phyloP scores from a whole-genome alignment of 257 asterid genomes.

The Plantago ovata region DNA sequence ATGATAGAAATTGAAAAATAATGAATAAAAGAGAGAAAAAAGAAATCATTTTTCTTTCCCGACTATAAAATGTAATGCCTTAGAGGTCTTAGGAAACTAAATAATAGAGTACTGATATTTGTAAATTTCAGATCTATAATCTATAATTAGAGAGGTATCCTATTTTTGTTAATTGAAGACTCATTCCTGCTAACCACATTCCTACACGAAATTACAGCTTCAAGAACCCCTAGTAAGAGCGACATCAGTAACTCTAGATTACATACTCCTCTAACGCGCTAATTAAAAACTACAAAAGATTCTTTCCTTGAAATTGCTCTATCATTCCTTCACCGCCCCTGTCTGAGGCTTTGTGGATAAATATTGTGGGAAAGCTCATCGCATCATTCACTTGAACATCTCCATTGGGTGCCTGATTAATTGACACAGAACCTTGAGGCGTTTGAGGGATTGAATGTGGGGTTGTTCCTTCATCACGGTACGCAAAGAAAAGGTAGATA shows the following conservation, averaged over 20 bases:
- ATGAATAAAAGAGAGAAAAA: too few species aligned
- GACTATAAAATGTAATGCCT: too few species aligned
- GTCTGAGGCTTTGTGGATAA: not conserved
- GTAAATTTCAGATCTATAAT: not conserved
- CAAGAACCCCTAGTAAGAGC: not conserved
- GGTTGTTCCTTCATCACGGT: constrained; percentile 13
- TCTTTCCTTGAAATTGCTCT: not conserved
- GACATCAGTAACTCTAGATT: not conserved
- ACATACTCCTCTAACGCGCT: not conserved
- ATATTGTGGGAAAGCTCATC: not conserved
- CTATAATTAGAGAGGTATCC: not conserved
- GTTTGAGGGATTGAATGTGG: constrained; percentile 17
- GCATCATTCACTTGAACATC: not conserved
- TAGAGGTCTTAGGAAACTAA: not conserved
- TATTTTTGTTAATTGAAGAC: not conserved
- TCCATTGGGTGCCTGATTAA: not conserved
- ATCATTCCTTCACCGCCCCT: not conserved
- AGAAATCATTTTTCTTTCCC: too few species aligned
- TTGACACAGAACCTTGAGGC: constrained; percentile 21
- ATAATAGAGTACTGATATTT: not conserved
- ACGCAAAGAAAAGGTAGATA: constrained; percentile 45
- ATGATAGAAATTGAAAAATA: too few species aligned
- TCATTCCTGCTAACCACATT: not conserved
- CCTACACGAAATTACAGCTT: not conserved
- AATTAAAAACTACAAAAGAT: not conserved